Evolutionary conservation across 192 early-diverging fungal genomes (phyloP).

Genomic region (Lobosporangium transversale): DNA sequence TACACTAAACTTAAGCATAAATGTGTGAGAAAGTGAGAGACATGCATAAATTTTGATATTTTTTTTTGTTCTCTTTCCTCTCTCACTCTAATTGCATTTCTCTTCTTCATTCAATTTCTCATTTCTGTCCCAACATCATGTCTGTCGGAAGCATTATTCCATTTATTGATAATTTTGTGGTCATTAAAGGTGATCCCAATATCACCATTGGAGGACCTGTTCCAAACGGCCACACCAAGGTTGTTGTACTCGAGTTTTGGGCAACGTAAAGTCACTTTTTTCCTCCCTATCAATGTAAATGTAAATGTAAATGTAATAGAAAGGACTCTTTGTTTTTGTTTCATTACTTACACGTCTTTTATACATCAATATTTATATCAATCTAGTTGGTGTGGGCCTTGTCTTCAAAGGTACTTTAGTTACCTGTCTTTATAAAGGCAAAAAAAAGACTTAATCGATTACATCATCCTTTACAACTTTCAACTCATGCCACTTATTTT

Average conservation of each 20-base stretch:
- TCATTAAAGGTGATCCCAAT: conserved; percentile 53
- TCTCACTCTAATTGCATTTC: background rate
- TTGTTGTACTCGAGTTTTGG: conserved; percentile 54
- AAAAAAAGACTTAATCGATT: too few relatives aligned
- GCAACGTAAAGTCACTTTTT: too few relatives aligned
- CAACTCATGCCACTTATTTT: too few relatives aligned
- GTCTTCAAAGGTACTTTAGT: conserved; percentile 31
- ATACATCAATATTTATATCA: too few relatives aligned
- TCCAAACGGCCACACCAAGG: conserved; percentile 40
- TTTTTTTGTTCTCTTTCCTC: background rate
- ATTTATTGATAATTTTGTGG: conserved; percentile 48
- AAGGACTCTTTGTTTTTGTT: conserved; percentile 1
- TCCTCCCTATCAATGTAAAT: too few relatives aligned
- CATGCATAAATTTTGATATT: too few relatives aligned
- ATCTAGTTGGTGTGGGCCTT: conserved; percentile 47
- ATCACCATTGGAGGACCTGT: conserved; percentile 45
- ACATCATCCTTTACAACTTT: too few relatives aligned
- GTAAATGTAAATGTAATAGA: too few relatives aligned
- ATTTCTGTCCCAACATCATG: too few relatives aligned
- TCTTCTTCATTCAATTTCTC: too few relatives aligned
- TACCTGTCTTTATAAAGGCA: background rate
- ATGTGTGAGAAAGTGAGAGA: background rate
- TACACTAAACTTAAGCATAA: too few relatives aligned
- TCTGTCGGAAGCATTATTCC: conserved; percentile 44
- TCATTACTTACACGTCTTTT: conserved; percentile 5